These are phyloP conservation scores for Tillandsia fasciculata DNA, from an alignment of 176 grass and related monocot species.

Conservation along the genomic window DNA sequence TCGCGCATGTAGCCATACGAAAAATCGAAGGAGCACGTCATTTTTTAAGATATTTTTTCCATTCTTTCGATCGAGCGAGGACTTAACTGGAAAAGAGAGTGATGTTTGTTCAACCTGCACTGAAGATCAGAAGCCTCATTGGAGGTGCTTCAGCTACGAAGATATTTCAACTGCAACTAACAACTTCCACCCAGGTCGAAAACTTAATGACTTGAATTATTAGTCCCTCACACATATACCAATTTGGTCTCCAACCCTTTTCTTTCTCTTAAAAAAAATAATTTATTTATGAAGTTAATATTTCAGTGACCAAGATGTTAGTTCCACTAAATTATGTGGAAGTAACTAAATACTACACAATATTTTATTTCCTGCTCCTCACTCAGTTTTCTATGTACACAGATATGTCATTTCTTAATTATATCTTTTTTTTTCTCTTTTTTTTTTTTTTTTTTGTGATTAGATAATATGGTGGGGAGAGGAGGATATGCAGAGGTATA, in stretches of 20 bases:
- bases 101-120: conserved; percentile 29
- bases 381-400: neutral
- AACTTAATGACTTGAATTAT: neutral
- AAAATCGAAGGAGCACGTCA: conserved; percentile 63
- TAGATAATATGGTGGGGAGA: conserved; percentile 79
- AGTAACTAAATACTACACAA: no score
- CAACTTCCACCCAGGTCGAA: conserved; percentile 64
- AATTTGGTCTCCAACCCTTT: no score
- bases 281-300: no score
- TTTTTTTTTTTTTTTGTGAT: conserved; percentile 2
- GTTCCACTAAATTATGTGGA: no score
- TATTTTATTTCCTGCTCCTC: neutral
- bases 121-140: conserved; percentile 57
- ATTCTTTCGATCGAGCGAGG: conserved; percentile 32
- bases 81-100: conserved; percentile 34
- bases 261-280: no score
- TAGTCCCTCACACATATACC: neutral
- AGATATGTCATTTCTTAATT: neutral
- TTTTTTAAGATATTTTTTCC: conserved; percentile 63
- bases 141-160: conserved; percentile 72
- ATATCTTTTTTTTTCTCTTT: neutral
- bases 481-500: conserved; percentile 93
- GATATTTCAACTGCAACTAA: conserved; percentile 63
- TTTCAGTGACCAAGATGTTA: no score
- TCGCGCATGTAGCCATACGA: conserved; percentile 28